Base-by-base conservation (phyloP, 2,329 filamentous ascomycete genomes). In the Penicillium expansum region DNA sequence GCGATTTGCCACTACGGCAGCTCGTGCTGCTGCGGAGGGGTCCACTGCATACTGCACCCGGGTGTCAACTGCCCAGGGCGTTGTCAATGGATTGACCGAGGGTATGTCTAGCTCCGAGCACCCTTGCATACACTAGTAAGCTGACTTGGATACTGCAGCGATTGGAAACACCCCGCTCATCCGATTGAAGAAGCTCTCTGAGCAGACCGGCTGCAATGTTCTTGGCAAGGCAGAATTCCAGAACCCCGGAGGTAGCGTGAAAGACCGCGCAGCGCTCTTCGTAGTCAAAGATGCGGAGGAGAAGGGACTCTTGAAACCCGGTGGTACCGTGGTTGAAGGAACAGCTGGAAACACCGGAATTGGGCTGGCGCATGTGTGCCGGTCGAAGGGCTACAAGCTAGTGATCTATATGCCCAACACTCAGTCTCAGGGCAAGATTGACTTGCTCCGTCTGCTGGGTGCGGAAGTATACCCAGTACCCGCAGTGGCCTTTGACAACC, bases 321-420 rank as follows among this genome's bases (percentile, higher is more conserved):
- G 93, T 52, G 94, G 94, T 60, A 97, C 94, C 20, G 92, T 99
- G 13, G 89, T 99, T 57, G 94, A 99, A 78, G 94, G 94, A 60
- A 99, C 94, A 5, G 94, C 94, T 0, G 94, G 94, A 52, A 99
- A 97, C 81, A 99, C 94, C 30, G 94, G 94, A 63, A 99, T 99
- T 74, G 94, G 94, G 1, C 88, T 99, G 42, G 94, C 94, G 20
- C 94, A 97, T 78, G 94, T 99, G 55, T 97, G 94, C 79, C 86
- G 93, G 59, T 90, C 88, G 37, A 89, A 88, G 68, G 94, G 93
- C 39, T 97, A 99, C 83, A 89, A 89, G 73, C 86, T 96, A 49
- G 92, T 97, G 71, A 99, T 99, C 73, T 99, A 97, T 85, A 97
- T 99, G 94, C 94, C 94, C 68, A 90, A 99, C 81, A 97, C 93